Conservation (phyloP, 2,329 filamentous ascomycete species). For the Sodiomyces alkalinus region DNA sequence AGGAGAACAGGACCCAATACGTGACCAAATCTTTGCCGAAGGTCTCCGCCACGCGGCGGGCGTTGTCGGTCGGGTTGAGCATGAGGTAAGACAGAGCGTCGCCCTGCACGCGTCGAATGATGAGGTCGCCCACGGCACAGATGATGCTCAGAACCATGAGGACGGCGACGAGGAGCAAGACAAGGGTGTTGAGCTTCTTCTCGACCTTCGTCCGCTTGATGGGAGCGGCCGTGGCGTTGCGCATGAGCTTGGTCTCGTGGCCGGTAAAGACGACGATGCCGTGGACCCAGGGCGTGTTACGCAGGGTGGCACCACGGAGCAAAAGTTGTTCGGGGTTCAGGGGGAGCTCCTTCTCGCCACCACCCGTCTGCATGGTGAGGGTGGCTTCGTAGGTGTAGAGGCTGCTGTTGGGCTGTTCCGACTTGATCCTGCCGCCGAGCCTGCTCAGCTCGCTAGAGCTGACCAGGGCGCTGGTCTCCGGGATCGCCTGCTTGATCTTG, state of each 20-base stretch:
- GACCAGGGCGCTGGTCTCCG: slow-evolving; percentile 79
- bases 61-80: slow-evolving; percentile 44
- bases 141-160: slow-evolving; percentile 74
- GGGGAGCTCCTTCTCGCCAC: slow-evolving; percentile 83
- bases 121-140: slow-evolving; percentile 80
- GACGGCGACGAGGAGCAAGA: slow-evolving; percentile 76
- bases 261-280: slow-evolving; percentile 94
- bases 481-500: slow-evolving; percentile 95
- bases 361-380: slow-evolving; percentile 76
- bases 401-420: slow-evolving; percentile 96
- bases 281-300: slow-evolving; percentile 96
- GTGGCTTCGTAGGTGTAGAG: slow-evolving; percentile 97
- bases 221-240: slow-evolving; percentile 89
- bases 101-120: slow-evolving; percentile 52
- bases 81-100: slow-evolving; percentile 57
- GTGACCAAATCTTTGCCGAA: slow-evolving; percentile 94
- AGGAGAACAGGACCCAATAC: slow-evolving; percentile 96
- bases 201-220: slow-evolving; percentile 98
- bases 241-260: slow-evolving; percentile 97
- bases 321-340: slow-evolving; percentile 86
- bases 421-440: slow-evolving; percentile 73
- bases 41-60: slow-evolving; percentile 45
- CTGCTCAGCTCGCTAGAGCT: slow-evolving; percentile 75
- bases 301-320: slow-evolving; percentile 78
- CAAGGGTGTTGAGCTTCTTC: slow-evolving; percentile 82